A percentile compares a stretch with the other conserved stretches of the same genome.
Conservation (phyloP, 1,284 basidiomycete species). For the Rugosomyces carneus region DNA sequence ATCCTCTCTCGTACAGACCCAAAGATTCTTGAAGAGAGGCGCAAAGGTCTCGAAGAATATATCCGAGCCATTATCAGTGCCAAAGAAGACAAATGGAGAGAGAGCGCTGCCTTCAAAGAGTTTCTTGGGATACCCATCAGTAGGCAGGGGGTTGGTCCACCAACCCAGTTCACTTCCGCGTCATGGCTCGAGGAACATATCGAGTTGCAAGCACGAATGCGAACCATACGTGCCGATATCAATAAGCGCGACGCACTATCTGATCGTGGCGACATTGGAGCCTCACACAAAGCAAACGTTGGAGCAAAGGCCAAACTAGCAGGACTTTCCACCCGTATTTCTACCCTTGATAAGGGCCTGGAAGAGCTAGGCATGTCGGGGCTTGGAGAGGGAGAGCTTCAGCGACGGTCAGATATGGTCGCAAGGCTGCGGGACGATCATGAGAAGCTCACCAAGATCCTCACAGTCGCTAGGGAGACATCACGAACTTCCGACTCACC, state of each 20-base stretch:
- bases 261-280: conserved; percentile 65
- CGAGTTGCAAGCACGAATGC: conserved; percentile 67
- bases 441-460: conserved; percentile 75
- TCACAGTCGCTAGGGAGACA: conserved; percentile 60
- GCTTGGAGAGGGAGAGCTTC: conserved; percentile 79
- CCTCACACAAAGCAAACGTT: conserved; percentile 76
- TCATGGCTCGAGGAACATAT: conserved; percentile 85
- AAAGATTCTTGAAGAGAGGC: conserved; percentile 68
- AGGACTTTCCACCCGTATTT: conserved; percentile 64
- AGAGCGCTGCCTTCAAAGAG: conserved; percentile 72
- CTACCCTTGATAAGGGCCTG: conserved; percentile 66
- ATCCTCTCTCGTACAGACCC: conserved; percentile 43
- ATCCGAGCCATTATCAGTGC: conserved; percentile 79
- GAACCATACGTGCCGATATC: conserved; percentile 77
- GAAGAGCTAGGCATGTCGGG: conserved; percentile 58
- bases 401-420: conserved; percentile 79
- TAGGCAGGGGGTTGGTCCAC: conserved; percentile 36
- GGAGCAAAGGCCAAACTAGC: conserved; percentile 81
- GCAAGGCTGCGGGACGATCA: conserved; percentile 80
- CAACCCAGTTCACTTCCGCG: conserved; percentile 57
- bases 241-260: conserved; percentile 83
- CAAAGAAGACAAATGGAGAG: conserved; percentile 80
- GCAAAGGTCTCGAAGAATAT: conserved; percentile 75
- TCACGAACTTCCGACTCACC: conserved; percentile 32
- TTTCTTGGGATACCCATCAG: conserved; percentile 81